Conservation (phyloP, 2,329 filamentous ascomycete genomes). For the Neonectria sp. region DNA sequence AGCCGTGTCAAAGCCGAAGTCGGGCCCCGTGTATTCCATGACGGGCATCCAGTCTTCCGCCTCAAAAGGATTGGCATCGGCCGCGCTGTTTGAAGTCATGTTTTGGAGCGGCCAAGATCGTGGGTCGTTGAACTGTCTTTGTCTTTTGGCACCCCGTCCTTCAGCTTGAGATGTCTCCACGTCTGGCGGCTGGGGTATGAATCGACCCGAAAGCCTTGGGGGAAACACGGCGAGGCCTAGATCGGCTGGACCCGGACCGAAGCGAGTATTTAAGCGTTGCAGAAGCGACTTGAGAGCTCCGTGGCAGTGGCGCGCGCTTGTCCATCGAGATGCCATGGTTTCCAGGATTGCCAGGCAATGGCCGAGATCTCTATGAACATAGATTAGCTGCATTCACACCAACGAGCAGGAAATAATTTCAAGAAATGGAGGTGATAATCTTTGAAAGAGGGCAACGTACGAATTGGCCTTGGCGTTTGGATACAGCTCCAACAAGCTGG, state of each 20-base stretch:
- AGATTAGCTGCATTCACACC: not conserved
- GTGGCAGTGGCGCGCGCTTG: constrained; percentile 18
- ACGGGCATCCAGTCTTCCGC: constrained; percentile 15
- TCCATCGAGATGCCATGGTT: constrained; percentile 15
- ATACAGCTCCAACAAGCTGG: constrained; percentile 50
- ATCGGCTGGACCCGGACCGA: not conserved
- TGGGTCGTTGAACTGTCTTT: not conserved
- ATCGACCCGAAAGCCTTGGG: not conserved
- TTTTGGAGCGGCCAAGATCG: not conserved
- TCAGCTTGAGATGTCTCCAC: not conserved
- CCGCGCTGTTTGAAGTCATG: not conserved
- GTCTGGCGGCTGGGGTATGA: not conserved
- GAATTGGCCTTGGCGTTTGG: constrained; percentile 35
- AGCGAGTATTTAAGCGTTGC: constrained; percentile 3
- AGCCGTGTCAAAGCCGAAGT: constrained; percentile 27
- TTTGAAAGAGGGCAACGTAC: constrained; percentile 11
- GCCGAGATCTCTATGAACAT: constrained; percentile 5
- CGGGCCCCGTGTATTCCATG: constrained; percentile 25
- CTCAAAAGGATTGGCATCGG: not conserved
- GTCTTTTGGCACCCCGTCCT: not conserved
- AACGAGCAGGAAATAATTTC: not conserved
- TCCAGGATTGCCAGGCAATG: constrained; percentile 19
- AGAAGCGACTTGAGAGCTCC: constrained; percentile 6
- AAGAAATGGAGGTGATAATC: not conserved
- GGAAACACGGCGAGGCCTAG: not conserved